Percentiles rank a stretch among this genome's conserved stretches.
These are phyloP conservation scores for Chlorociboria aeruginascens DNA, from an alignment of 495 filamentous ascomycete species.

Conservation along the genomic window DNA sequence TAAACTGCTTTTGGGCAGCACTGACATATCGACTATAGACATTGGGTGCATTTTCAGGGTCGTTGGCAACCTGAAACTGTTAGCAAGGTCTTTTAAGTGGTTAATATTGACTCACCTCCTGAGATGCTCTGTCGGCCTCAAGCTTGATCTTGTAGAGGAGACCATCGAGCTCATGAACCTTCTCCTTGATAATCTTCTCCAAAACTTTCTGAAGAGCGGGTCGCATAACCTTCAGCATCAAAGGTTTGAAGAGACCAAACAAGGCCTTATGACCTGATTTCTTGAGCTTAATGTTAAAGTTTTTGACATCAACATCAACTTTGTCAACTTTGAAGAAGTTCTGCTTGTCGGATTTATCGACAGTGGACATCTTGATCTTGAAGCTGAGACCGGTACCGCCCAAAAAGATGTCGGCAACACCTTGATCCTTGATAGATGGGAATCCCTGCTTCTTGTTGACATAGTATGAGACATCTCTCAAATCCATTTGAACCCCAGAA, in stretches of 20 bases:
- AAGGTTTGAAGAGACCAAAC: conserved; percentile 77
- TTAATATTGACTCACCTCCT: conserved; percentile 35
- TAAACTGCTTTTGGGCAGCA: conserved; percentile 61
- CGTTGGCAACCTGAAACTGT: conserved; percentile 20
- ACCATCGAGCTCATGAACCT: conserved; percentile 57
- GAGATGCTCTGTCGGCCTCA: conserved; percentile 64
- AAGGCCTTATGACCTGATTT: conserved; percentile 90
- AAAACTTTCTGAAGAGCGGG: conserved; percentile 77
- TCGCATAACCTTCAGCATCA: conserved; percentile 72
- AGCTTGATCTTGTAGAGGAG: conserved; percentile 63
- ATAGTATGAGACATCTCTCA: conserved; percentile 87
- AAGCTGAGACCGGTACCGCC: conserved; percentile 82
- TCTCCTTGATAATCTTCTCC: conserved; percentile 76
- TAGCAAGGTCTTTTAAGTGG: conserved; percentile 4
- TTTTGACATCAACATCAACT: conserved; percentile 67
- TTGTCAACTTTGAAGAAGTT: conserved; percentile 92
- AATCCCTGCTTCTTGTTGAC: conserved; percentile 94
- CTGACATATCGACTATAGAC: conserved; percentile 76
- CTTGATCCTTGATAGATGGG: conserved; percentile 77
- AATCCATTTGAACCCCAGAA: conserved; percentile 80
- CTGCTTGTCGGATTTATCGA: conserved; percentile 61
- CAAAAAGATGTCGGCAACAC: conserved; percentile 83
- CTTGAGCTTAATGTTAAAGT: conserved; percentile 81
- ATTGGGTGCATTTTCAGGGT: conserved; percentile 69
- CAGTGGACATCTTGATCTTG: conserved; percentile 78